Evolutionary conservation across 1,284 basidiomycete genomes (phyloP).

Genomic region (Singerocomus inundabilis): DNA sequence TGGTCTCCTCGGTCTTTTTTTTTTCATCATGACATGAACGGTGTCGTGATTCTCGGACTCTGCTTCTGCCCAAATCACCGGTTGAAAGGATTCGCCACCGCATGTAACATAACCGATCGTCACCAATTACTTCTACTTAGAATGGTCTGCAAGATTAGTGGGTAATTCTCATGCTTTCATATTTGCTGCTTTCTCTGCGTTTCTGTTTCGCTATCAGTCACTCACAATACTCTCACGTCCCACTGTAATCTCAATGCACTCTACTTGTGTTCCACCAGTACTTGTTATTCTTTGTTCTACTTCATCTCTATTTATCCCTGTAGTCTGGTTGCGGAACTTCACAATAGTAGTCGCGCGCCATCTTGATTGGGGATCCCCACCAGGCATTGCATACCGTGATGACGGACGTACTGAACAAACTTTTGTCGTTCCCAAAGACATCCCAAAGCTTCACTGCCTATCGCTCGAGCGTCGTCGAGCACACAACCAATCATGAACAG

Average conservation of each 20-base stretch:
- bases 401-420: constrained; percentile 26
- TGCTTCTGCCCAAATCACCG: background rate
- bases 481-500: constrained; percentile 30
- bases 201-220: background rate
- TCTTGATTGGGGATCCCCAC: background rate
- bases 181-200: background rate
- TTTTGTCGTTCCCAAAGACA: constrained; percentile 53
- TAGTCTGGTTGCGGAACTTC: background rate
- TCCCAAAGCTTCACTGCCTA: constrained; percentile 52
- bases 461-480: constrained; percentile 36
- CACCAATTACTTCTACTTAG: background rate
- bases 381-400: constrained; percentile 12
- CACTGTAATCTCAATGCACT: constrained; percentile 1
- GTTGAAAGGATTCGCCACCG: constrained; percentile 10
- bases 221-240: background rate
- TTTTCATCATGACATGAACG: background rate
- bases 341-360: no score
- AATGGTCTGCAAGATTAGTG: background rate
- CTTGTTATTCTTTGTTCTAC: background rate
- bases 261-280: no score
- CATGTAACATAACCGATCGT: background rate
- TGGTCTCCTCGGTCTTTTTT: background rate
- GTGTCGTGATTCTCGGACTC: background rate
- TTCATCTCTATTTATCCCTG: background rate
- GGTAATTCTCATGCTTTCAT: background rate